phyloP scores from a whole-genome alignment of 2,329 filamentous ascomycete genomes.

The Nannizziopsis arthrosporioides region DNA sequence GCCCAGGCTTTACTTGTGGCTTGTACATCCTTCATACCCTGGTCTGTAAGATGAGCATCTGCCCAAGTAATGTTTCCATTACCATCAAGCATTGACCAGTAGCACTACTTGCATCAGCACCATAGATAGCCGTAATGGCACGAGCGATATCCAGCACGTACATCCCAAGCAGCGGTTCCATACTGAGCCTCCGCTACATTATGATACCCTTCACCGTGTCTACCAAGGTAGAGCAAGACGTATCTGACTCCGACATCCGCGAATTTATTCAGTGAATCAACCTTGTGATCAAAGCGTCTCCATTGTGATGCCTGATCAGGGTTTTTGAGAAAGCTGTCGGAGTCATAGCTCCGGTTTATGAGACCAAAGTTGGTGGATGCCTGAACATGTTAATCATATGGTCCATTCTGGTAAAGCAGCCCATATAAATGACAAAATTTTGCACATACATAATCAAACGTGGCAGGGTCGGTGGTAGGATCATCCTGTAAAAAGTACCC shows the following conservation, averaged over 20 bases:
- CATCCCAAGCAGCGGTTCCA: slow-evolving; percentile 50
- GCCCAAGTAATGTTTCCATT: slow-evolving; percentile 45
- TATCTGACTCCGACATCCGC: slow-evolving; percentile 34
- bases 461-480: slow-evolving; percentile 34
- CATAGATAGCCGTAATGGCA: background rate
- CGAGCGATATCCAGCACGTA: slow-evolving; percentile 22
- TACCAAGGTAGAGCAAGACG: slow-evolving; percentile 47
- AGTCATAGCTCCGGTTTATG: slow-evolving; percentile 36
- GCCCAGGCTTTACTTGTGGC: slow-evolving; percentile 38
- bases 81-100: slow-evolving; percentile 49
- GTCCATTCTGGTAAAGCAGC: background rate
- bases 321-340: slow-evolving; percentile 25
- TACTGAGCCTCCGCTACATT: slow-evolving; percentile 50
- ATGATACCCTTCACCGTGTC: slow-evolving; percentile 51
- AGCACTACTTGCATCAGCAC: slow-evolving; percentile 30
- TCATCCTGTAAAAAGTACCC: slow-evolving; percentile 44
- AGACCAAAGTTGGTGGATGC: slow-evolving; percentile 35
- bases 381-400: background rate
- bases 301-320: slow-evolving; percentile 40
- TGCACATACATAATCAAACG: slow-evolving; percentile 39
- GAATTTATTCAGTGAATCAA: slow-evolving; percentile 36
- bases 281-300: slow-evolving; percentile 41
- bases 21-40: slow-evolving; percentile 42
- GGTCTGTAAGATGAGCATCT: slow-evolving; percentile 46
- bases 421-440: background rate